These are phyloP conservation scores for Acidomyces sp. DNA, from an alignment of 495 filamentous ascomycete genomes.

Conservation along the genomic window DNA sequence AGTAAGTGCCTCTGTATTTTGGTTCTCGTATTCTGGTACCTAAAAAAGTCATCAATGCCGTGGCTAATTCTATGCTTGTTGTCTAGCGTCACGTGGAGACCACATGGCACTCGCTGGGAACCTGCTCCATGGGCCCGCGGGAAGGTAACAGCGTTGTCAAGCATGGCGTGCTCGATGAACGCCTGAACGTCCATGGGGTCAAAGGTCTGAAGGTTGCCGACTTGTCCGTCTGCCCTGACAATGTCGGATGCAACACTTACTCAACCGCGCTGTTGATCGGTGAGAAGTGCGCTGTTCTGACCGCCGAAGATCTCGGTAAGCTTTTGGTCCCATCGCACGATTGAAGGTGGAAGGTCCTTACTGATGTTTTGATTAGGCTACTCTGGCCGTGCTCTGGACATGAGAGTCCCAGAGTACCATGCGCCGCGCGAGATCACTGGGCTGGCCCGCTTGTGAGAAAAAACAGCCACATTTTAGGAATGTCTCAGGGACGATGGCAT, in stretches of 20 bases:
- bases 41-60: no score
- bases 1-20: conserved; percentile 8
- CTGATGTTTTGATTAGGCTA: conserved; percentile 68
- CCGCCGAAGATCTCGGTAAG: conserved; percentile 68
- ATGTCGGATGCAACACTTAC: conserved; percentile 70
- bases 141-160: conserved; percentile 70
- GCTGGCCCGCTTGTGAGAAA: conserved; percentile 32
- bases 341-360: not conserved
- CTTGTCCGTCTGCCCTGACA: conserved; percentile 68
- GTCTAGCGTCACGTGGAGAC: conserved; percentile 18
- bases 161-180: conserved; percentile 67
- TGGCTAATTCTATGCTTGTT: no score
- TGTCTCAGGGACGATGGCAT: no score
- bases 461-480: no score
- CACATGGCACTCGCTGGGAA: conserved; percentile 53
- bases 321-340: no score
- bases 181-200: conserved; percentile 69
- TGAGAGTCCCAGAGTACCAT: conserved; percentile 50
- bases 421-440: conserved; percentile 35
- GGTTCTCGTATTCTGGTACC: no score
- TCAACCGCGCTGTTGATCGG: conserved; percentile 67
- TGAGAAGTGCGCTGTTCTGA: conserved; percentile 63
- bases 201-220: conserved; percentile 73
- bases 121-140: conserved; percentile 68
- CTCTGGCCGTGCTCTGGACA: conserved; percentile 56